Evolutionary conservation across 1,284 basidiomycete species (phyloP), one percentile per base, ranked within the genome.

Genomic region (Golubevia pallescens): DNA sequence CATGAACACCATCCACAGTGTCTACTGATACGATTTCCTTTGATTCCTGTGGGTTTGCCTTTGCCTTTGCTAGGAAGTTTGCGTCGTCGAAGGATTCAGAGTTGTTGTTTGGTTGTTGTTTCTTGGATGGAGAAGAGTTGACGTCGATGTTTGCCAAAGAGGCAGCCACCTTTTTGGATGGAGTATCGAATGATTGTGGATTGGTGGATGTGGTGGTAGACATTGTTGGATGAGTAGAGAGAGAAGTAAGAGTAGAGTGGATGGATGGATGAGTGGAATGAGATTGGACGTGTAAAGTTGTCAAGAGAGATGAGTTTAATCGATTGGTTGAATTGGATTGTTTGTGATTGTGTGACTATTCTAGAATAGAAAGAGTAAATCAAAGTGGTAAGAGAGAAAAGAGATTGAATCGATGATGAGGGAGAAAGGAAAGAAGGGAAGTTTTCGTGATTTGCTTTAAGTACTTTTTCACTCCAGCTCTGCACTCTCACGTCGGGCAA

Each of bases 151-250:
- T 69, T 59, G 80, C 77, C 32, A 84, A 68, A 58, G 70, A 71
- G 53, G 73, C 71, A 23, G 82, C 76, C 57, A 83, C 78, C 78
- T 83, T 81, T 71, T 83, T 83, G 62, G 81, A 84, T 62, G 81
- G 81, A 28, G 81, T 84, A 19, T 59, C 32, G 53, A 42, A 42
- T 3, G 42, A 5, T 20, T 19, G n/a, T 6, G 57, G 57, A 58
- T 5, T 21, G 24, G 57, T 4, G 10, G 54, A n/a, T 51, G 60
- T 42, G 54, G 42, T n/a, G 48, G 57, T 34, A 6, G 60, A 61
- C 60, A 61, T 61, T 2, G 60, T 53, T 61, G 60, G 24, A 48
- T 61, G 48, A 28, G 16, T 6, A 52, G 59, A 61, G 32, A 53
- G 59, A 48, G 42, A 19, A n/a, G 42, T 7, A 61, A 53, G n/a